phyloP scores from a whole-genome alignment of 164 flowering plant genomes.

The Tetracentron sinense region DNA sequence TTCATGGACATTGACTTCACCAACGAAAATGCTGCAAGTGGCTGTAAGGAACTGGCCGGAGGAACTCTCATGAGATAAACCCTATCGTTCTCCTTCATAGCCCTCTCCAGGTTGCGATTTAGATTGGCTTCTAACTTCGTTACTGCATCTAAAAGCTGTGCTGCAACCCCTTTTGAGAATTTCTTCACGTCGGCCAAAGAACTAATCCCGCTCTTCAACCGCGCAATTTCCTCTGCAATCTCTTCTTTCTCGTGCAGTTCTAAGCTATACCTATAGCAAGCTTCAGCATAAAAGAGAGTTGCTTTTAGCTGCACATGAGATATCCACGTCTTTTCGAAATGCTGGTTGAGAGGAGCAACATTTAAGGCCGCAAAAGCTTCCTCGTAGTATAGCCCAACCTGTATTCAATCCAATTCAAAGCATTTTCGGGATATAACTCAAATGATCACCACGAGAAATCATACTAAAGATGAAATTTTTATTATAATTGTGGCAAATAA shows the following conservation, averaged over 20 bases:
- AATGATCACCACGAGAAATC: not conserved
- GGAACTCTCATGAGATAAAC: constrained; percentile 99
- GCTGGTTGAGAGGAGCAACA: constrained; percentile 74
- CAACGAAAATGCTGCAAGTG: constrained; percentile 82
- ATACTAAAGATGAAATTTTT: too few species aligned
- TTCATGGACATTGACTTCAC: constrained; percentile 79
- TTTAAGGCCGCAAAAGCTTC: constrained; percentile 76
- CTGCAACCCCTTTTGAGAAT: constrained; percentile 73
- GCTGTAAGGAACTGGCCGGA: constrained; percentile 56
- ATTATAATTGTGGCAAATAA: too few species aligned
- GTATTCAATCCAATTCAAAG: constrained; percentile 10
- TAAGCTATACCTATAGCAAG: constrained; percentile 75
- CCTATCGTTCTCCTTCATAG: constrained; percentile 89
- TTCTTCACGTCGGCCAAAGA: constrained; percentile 72
- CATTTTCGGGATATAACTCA: not conserved
- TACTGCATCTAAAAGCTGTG: constrained; percentile 71
- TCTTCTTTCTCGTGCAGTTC: constrained; percentile 97
- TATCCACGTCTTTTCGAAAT: constrained; percentile 84
- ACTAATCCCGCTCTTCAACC: constrained; percentile 72
- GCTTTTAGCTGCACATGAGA: constrained; percentile 91
- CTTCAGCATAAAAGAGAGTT: constrained; percentile 80
- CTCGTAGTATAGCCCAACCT: constrained; percentile 89
- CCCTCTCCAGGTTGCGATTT: constrained; percentile 80
- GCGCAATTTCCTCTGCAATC: constrained; percentile 91
- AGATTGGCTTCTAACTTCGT: constrained; percentile 67